These are phyloP conservation scores for Pezicula carpinea DNA, from an alignment of 2,329 filamentous ascomycete species.

Conservation along the genomic window DNA sequence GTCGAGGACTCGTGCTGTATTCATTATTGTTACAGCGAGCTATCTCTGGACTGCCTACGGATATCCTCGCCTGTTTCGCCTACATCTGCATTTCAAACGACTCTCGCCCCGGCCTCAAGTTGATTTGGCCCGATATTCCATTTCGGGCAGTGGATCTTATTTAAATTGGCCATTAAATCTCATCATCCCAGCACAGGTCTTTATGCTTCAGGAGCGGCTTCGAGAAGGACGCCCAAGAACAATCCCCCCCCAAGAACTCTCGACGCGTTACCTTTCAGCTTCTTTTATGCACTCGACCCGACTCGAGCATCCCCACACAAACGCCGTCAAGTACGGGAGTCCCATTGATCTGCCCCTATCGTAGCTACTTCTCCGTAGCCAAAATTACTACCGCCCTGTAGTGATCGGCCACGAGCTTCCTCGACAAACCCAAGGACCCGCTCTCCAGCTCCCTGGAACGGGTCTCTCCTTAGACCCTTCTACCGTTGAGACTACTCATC, in stretches of 20 bases:
- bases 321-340: constrained; percentile 5
- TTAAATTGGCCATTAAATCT: constrained; percentile 3
- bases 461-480: constrained; percentile 6
- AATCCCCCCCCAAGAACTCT: constrained; percentile 6
- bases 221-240: constrained; percentile 4
- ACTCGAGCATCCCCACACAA: constrained; percentile 7
- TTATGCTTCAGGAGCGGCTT: constrained; percentile 14
- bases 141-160: not conserved
- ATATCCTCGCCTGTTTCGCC: not conserved
- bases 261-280: constrained; percentile 13
- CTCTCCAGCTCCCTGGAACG: constrained; percentile 25
- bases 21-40: no score
- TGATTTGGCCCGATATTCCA: not conserved
- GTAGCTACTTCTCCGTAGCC: constrained; percentile 12
- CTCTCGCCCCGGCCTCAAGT: not conserved
- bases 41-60: no score
- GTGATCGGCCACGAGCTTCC: constrained; percentile 23
- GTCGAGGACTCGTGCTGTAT: not conserved
- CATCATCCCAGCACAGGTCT: not conserved
- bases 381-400: constrained; percentile 14
- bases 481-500: constrained; percentile 5
- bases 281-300: constrained; percentile 15
- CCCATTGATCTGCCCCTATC: constrained; percentile 11
- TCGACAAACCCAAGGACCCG: constrained; percentile 19
- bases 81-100: constrained; percentile 1